phyloP scores from a whole-genome alignment of 1,139 yeast genomes.

The Candida tunisiensis region DNA sequence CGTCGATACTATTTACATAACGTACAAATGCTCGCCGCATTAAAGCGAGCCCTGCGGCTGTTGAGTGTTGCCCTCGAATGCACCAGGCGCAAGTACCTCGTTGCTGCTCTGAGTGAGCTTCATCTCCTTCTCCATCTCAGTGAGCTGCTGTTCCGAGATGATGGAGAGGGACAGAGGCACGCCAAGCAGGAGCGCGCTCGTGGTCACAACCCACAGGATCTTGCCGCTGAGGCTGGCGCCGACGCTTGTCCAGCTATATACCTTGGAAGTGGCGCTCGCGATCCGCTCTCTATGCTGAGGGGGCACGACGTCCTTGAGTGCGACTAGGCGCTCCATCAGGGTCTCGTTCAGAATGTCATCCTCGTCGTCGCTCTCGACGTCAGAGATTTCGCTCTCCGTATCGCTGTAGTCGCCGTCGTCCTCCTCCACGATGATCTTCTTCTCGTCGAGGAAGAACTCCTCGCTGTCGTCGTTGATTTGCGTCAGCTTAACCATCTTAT shows the following conservation, averaged over 20 bases:
- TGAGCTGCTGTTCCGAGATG: slow-evolving; percentile 81
- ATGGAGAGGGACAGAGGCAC: slow-evolving; percentile 86
- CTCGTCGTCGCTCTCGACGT: slow-evolving; percentile 50
- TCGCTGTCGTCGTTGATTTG: slow-evolving; percentile 32
- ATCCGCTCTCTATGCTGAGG: slow-evolving; percentile 62
- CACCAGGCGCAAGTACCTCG: slow-evolving; percentile 67
- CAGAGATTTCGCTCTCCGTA: slow-evolving; percentile 21
- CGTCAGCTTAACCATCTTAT: slow-evolving; percentile 60
- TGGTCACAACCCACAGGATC: slow-evolving; percentile 70
- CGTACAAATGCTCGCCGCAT: too few relatives aligned
- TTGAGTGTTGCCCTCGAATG: too few relatives aligned
- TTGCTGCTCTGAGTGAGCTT: slow-evolving; percentile 73
- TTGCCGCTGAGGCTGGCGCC: slow-evolving; percentile 39
- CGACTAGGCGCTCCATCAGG: slow-evolving; percentile 68
- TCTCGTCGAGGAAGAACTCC: slow-evolving; percentile 22
- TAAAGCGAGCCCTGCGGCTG: too few relatives aligned
- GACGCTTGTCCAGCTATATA: slow-evolving; percentile 24
- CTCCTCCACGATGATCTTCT: slow-evolving; percentile 7
- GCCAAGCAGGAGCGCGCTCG: slow-evolving; percentile 74
- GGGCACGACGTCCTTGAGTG: slow-evolving; percentile 81
- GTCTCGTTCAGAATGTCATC: slow-evolving; percentile 76
- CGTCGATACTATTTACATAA: too few relatives aligned
- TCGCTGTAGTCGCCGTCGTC: slow-evolving; percentile 18
- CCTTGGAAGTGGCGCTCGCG: slow-evolving; percentile 18
- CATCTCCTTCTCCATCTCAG: slow-evolving; percentile 89